These are phyloP conservation scores for Aspergillus indologenus DNA, from an alignment of 495 filamentous ascomycete genomes.

Conservation along the genomic window DNA sequence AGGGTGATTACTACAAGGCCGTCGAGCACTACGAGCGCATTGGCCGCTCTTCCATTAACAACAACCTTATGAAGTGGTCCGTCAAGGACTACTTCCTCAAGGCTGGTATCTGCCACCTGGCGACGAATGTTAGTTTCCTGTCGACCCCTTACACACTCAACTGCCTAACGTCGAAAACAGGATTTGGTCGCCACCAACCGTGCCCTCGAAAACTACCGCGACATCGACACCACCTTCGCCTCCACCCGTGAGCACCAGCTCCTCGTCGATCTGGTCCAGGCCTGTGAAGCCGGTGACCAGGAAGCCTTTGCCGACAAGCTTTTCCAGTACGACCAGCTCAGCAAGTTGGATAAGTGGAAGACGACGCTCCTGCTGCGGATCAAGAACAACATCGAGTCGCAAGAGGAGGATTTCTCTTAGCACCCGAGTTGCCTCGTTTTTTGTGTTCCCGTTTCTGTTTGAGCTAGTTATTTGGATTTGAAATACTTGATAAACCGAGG, in stretches of 20 bases:
- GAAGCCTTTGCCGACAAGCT: constrained; percentile 82
- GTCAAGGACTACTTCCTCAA: constrained; percentile 94
- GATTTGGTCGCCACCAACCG: constrained; percentile 73
- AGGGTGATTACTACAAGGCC: constrained; percentile 74
- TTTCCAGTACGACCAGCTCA: constrained; percentile 83
- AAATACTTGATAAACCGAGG: constrained; percentile 10
- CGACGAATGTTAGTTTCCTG: constrained; percentile 51
- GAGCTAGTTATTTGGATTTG: not conserved
- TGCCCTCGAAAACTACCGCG: constrained; percentile 75
- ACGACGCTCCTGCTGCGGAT: constrained; percentile 77
- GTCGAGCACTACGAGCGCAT: constrained; percentile 80
- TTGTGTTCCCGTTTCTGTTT: constrained; percentile 9
- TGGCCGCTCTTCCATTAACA: constrained; percentile 64
- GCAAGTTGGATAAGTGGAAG: constrained; percentile 94
- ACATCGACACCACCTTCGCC: constrained; percentile 74
- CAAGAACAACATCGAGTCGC: constrained; percentile 76
- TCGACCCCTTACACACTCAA: not conserved
- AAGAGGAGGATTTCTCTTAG: constrained; percentile 72
- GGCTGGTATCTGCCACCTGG: constrained; percentile 79
- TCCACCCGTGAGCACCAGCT: constrained; percentile 76
- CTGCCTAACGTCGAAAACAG: constrained; percentile 20
- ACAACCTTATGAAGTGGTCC: constrained; percentile 83
- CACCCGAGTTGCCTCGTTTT: constrained; percentile 19
- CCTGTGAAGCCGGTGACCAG: constrained; percentile 69
- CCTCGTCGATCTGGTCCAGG: constrained; percentile 66